These are phyloP conservation scores for Fusarium sp. DNA, from an alignment of 2,329 filamentous ascomycete genomes.

Conservation along the genomic window DNA sequence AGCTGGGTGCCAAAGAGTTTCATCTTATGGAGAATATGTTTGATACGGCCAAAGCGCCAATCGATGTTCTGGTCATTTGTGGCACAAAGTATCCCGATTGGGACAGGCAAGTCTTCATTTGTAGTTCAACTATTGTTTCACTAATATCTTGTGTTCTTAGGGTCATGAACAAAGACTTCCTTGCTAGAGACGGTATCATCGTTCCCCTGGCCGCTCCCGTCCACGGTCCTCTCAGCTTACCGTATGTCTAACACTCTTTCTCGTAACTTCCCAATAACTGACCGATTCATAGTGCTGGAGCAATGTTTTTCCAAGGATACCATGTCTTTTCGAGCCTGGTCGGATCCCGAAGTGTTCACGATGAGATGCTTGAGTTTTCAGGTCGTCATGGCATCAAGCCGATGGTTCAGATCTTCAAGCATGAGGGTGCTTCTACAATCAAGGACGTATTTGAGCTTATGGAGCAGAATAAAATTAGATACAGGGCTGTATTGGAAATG, in stretches of 20 bases:
- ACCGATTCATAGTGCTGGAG: neutral
- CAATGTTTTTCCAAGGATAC: constrained; percentile 16
- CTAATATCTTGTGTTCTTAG: rapidly evolving
- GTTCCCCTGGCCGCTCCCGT: constrained; percentile 5
- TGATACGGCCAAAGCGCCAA: neutral
- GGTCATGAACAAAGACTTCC: constrained; percentile 7
- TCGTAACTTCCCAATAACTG: rapidly evolving
- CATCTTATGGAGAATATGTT: neutral
- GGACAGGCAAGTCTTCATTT: constrained; percentile 33
- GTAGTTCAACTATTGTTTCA: rapidly evolving
- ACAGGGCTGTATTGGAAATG: constrained; percentile 9
- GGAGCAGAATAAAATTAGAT: constrained; percentile 5
- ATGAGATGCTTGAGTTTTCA: constrained; percentile 15
- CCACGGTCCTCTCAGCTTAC: neutral
- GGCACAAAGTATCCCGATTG: constrained; percentile 14
- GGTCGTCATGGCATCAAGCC: neutral
- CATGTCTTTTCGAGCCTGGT: constrained; percentile 6
- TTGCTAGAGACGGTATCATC: neutral
- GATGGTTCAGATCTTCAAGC: constrained; percentile 5
- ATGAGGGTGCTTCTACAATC: constrained; percentile 1
- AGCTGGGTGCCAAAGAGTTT: constrained; percentile 3
- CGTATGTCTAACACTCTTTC: neutral
- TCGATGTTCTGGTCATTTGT: constrained; percentile 11
- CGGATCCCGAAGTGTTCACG: neutral
- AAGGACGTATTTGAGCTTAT: neutral